Conservation (phyloP, 257 asterid genomes). For the Leonotis leonurus region DNA sequence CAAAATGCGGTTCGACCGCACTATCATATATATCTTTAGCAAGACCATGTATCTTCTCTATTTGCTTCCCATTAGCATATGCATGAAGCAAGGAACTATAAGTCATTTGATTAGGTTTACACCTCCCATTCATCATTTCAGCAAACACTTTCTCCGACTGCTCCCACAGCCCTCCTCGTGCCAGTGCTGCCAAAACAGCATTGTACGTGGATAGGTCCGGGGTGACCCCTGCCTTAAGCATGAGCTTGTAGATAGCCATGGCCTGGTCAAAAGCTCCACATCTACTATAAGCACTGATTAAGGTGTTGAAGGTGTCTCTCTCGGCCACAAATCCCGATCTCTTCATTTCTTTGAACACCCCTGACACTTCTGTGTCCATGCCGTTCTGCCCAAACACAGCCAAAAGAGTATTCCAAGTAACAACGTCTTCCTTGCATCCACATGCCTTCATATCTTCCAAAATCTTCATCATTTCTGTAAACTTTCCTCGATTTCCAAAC, state of each 20-base stretch:
- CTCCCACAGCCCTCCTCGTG: slow-evolving; percentile 86
- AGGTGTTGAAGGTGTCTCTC: slow-evolving; percentile 90
- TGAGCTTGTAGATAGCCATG: slow-evolving; percentile 65
- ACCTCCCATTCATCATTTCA: slow-evolving; percentile 60
- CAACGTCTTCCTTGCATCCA: slow-evolving; percentile 79
- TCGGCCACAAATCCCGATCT: slow-evolving; percentile 85
- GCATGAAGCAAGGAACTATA: slow-evolving; percentile 91
- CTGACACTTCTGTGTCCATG: slow-evolving; percentile 82
- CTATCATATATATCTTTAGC: slow-evolving; percentile 63
- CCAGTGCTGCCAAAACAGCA: slow-evolving; percentile 80
- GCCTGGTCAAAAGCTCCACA: slow-evolving; percentile 88
- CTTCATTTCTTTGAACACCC: slow-evolving; percentile 89
- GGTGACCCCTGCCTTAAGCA: slow-evolving; percentile 71
- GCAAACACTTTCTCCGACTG: slow-evolving; percentile 81
- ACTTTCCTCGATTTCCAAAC: slow-evolving; percentile 81
- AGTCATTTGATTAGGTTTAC: slow-evolving; percentile 78
- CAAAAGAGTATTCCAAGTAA: slow-evolving; percentile 92
- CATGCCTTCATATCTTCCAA: slow-evolving; percentile 62
- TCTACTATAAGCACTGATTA: slow-evolving; percentile 81
- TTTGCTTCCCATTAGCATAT: slow-evolving; percentile 72
- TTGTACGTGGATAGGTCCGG: slow-evolving; percentile 91
- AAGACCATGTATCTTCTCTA: slow-evolving; percentile 50
- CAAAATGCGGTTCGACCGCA: slow-evolving; percentile 39
- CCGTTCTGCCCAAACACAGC: slow-evolving; percentile 95
- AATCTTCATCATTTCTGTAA: slow-evolving; percentile 81